These are phyloP conservation scores for Zhuliangozyma parablackwelliae DNA, from an alignment of 1,139 yeast genomes.

Conservation along the genomic window DNA sequence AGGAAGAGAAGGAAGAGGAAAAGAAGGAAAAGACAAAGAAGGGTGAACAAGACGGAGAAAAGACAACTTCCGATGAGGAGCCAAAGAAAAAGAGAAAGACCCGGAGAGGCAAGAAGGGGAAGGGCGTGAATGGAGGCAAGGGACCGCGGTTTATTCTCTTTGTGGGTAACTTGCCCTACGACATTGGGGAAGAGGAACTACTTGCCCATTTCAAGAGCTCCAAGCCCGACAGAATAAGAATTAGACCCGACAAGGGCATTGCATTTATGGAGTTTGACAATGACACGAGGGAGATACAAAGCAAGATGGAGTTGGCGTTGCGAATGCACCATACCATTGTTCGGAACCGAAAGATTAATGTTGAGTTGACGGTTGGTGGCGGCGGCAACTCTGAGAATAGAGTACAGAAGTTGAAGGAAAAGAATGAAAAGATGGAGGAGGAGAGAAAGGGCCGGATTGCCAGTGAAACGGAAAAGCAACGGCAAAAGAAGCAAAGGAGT, in stretches of 20 bases:
- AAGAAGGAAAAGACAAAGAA: conserved; percentile 14
- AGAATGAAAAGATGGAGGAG: conserved; percentile 67
- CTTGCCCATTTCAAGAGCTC: conserved; percentile 71
- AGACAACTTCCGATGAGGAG: conserved; percentile 13
- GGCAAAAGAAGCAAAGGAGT: conserved; percentile 23
- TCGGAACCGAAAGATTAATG: conserved; percentile 75
- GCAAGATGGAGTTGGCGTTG: conserved; percentile 77
- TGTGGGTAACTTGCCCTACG: conserved; percentile 89
- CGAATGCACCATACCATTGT: conserved; percentile 73
- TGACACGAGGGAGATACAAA: conserved; percentile 59
- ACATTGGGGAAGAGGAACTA: conserved; percentile 57
- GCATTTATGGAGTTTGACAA: conserved; percentile 86
- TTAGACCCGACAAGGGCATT: conserved; percentile 82
- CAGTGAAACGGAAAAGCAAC: conserved; percentile 17
- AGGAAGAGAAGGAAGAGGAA: conserved; percentile 11
- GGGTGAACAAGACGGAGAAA: conserved; percentile 13
- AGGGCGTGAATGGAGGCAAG: conserved; percentile 43
- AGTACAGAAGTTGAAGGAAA: conserved; percentile 64
- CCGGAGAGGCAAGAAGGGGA: conserved; percentile 72
- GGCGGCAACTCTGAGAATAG: conserved; percentile 86
- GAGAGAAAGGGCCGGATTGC: conserved; percentile 54
- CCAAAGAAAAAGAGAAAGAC: conserved; percentile 65
- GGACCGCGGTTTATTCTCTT: conserved; percentile 78
- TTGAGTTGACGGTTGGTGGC: conserved; percentile 95
- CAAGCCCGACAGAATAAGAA: conserved; percentile 69